Percentiles rank a stretch among this genome's conserved stretches.
Conservation (phyloP, 768 basidiomycete genomes). For the Naganishia kalamii region DNA sequence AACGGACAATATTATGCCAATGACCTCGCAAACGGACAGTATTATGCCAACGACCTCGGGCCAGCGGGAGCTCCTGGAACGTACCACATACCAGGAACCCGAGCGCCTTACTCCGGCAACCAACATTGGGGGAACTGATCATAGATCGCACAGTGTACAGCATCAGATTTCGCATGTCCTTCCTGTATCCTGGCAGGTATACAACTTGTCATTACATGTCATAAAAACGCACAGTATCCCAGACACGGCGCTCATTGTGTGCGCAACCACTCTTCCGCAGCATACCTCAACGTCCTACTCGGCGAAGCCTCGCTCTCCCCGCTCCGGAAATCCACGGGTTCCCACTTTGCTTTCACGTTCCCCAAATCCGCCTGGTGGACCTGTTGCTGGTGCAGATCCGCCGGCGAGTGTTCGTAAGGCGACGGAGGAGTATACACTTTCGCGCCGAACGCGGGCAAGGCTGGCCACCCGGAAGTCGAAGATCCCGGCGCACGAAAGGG, state of each 20-base stretch:
- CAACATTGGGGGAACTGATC: not conserved
- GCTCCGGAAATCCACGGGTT: not conserved
- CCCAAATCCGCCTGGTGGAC: not conserved
- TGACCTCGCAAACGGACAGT: not conserved
- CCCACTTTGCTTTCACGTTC: not conserved
- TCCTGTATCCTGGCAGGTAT: too few species aligned
- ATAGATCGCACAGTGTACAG: not conserved
- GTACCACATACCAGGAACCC: not conserved
- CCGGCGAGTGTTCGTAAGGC: not conserved
- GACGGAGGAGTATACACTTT: constrained; percentile 13
- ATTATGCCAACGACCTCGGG: not conserved
- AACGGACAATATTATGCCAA: not conserved
- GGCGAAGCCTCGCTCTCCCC: not conserved
- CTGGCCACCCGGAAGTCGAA: not conserved
- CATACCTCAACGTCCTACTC: constrained; percentile 11
- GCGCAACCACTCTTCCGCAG: constrained; percentile 8
- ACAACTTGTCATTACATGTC: too few species aligned
- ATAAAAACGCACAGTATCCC: too few species aligned
- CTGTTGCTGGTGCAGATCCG: not conserved
- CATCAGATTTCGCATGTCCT: not conserved
- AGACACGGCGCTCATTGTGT: too few species aligned
- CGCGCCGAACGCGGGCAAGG: not conserved
- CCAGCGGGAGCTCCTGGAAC: too few species aligned
- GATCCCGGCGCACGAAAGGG: not conserved
- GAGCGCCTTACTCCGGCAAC: not conserved